A percentile compares a stretch with the other conserved stretches of the same genome.
Conservation (phyloP, 106 monocot species). For the Posidonia australis region DNA sequence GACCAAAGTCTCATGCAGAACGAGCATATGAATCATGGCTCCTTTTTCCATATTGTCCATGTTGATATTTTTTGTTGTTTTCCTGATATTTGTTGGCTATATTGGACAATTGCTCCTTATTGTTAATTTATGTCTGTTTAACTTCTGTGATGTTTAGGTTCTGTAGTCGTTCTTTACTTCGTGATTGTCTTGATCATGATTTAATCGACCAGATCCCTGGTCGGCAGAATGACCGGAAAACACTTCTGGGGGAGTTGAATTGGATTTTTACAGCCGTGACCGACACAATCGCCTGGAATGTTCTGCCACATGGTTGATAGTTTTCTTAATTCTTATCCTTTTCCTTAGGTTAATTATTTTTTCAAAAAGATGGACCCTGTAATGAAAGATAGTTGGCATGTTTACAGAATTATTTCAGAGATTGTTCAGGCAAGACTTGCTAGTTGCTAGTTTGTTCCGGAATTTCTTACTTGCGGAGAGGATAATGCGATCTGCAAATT, state of each 20-base stretch:
- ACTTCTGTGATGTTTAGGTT: constrained; percentile 40
- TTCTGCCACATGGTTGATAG: constrained; percentile 66
- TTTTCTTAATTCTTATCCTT: constrained; percentile 6
- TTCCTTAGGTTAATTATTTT: not conserved
- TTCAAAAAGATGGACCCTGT: not conserved
- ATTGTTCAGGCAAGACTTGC: constrained; percentile 81
- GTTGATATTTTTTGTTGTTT: too few relatives aligned
- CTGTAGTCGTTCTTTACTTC: constrained; percentile 71
- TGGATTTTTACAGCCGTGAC: constrained; percentile 99
- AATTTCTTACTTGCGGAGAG: constrained; percentile 92
- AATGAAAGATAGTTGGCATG: constrained; percentile 7
- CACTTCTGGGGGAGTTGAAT: constrained; percentile 92
- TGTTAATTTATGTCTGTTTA: not conserved
- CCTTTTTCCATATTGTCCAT: too few relatives aligned
- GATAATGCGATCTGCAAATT: constrained; percentile 93
- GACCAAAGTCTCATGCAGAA: too few relatives aligned
- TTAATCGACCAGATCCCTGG: constrained; percentile 91
- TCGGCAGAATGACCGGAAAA: constrained; percentile 93
- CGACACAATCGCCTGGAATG: constrained; percentile 99
- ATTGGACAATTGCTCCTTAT: not conserved
- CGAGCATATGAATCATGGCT: too few relatives aligned
- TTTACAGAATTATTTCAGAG: constrained; percentile 78
- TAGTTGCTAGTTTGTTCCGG: constrained; percentile 92
- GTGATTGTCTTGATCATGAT: constrained; percentile 54
- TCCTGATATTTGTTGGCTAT: too few relatives aligned